Conservation (phyloP, 2,329 filamentous ascomycete species). For the Exophiala oligosperma region DNA sequence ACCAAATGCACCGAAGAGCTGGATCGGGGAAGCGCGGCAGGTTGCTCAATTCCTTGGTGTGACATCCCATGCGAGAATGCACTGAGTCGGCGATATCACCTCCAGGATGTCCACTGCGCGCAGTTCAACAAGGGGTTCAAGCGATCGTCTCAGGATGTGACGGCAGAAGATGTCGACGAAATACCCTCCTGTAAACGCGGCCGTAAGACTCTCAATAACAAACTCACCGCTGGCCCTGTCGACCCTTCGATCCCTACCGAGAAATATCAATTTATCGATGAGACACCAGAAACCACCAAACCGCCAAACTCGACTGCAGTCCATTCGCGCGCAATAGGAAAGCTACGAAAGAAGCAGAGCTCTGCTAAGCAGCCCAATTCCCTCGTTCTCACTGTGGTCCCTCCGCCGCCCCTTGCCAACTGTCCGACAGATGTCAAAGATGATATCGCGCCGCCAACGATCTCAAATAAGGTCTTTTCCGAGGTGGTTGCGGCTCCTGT, state of each 20-base stretch:
- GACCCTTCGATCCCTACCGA: conserved; percentile 3
- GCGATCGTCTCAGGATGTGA: conserved; percentile 1
- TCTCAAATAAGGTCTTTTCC: conserved; percentile 31
- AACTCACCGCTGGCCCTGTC: conserved; percentile 3
- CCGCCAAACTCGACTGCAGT: conserved; percentile 5
- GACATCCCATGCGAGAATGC: conserved; percentile 5
- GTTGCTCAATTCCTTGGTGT: conserved; percentile 5
- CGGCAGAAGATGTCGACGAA: conserved; percentile 1
- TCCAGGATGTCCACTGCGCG: conserved; percentile 3
- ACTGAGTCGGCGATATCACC: conserved; percentile 3
- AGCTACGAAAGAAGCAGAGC: conserved; percentile 5
- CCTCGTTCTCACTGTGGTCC: background rate
- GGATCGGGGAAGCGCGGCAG: background rate
- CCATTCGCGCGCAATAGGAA: background rate
- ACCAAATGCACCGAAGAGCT: conserved; percentile 6
- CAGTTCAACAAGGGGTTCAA: conserved; percentile 7
- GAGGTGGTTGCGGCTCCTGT: conserved; percentile 30
- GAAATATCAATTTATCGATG: conserved; percentile 9
- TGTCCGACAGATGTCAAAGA: conserved; percentile 1
- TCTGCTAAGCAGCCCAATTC: conserved; percentile 3
- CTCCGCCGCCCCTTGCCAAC: conserved; percentile 1
- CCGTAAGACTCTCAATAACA: conserved; percentile 4
- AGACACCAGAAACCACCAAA: conserved; percentile 1
- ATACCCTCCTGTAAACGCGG: conserved; percentile 2
- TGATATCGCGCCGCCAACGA: conserved; percentile 12